These are phyloP conservation scores for Udeniomyces megalosporus DNA, from an alignment of 768 basidiomycete species.

Conservation along the genomic window DNA sequence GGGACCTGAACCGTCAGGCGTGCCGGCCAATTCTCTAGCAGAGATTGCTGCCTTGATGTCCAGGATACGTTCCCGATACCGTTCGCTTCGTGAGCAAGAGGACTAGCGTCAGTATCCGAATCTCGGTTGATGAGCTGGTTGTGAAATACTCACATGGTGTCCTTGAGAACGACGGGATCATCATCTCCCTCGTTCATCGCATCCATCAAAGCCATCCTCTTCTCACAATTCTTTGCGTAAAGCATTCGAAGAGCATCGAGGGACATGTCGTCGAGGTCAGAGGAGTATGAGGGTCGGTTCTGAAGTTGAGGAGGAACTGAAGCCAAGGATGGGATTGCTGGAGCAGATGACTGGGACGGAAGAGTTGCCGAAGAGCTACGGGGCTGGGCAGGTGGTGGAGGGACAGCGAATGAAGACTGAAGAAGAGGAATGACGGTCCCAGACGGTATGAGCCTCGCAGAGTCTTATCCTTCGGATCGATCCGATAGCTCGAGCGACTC, in stretches of 20 bases:
- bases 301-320: neutral
- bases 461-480: no score
- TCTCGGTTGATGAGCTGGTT: no score
- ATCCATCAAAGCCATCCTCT: slow-evolving; percentile 4
- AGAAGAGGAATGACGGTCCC: no score
- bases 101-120: no score
- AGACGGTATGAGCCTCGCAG: no score
- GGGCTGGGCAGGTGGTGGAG: neutral
- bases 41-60: neutral
- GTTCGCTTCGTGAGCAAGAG: neutral
- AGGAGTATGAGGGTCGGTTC: neutral
- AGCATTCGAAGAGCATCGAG: neutral
- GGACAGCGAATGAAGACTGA: neutral
- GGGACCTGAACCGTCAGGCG: no score
- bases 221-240: neutral
- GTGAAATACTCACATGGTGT: neutral
- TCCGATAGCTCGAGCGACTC: no score
- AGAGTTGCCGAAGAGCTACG: no score
- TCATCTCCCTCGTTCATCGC: neutral
- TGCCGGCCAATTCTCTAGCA: neutral
- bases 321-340: neutral
- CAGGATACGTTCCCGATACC: neutral
- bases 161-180: neutral
- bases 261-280: neutral
- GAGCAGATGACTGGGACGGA: neutral